Evolutionary conservation across 2,329 filamentous ascomycete genomes (phyloP).

Genomic region (Clarireedia hainanense): DNA sequence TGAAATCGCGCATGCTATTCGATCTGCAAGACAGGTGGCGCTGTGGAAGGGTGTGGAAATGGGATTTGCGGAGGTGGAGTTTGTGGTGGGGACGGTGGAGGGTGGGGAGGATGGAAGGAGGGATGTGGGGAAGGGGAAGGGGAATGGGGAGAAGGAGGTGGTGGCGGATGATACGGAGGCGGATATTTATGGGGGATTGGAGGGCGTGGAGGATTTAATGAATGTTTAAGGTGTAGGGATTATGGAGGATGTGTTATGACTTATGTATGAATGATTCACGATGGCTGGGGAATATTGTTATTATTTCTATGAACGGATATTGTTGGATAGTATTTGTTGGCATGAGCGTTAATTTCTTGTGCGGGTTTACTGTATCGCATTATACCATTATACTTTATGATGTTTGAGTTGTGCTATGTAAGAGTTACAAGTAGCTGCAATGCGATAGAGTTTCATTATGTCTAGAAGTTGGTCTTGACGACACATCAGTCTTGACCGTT

Average conservation of each 20-base stretch:
- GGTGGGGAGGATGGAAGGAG: neutral
- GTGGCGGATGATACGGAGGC: neutral
- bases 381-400: too few relatives aligned
- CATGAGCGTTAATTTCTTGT: too few relatives aligned
- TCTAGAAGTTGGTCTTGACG: too few relatives aligned
- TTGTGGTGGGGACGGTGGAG: neutral
- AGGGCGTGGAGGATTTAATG: slow-evolving; percentile 7
- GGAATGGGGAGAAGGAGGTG: neutral
- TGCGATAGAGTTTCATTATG: too few relatives aligned
- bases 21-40: slow-evolving; percentile 11
- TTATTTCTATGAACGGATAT: too few relatives aligned
- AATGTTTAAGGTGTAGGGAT: slow-evolving; percentile 1
- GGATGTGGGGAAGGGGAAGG: neutral
- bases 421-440: too few relatives aligned
- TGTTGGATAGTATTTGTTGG: too few relatives aligned
- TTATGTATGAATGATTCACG: neutral
- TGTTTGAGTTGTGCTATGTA: too few relatives aligned
- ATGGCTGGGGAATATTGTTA: too few relatives aligned
- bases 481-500: too few relatives aligned
- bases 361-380: too few relatives aligned
- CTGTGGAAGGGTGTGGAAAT: slow-evolving; percentile 4
- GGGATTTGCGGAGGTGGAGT: slow-evolving; percentile 3
- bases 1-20: slow-evolving; percentile 3
- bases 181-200: slow-evolving; percentile 1
- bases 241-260: neutral